Base-by-base conservation (phyloP, 139 green algal species). In the Medakamo hakoo region DNA sequence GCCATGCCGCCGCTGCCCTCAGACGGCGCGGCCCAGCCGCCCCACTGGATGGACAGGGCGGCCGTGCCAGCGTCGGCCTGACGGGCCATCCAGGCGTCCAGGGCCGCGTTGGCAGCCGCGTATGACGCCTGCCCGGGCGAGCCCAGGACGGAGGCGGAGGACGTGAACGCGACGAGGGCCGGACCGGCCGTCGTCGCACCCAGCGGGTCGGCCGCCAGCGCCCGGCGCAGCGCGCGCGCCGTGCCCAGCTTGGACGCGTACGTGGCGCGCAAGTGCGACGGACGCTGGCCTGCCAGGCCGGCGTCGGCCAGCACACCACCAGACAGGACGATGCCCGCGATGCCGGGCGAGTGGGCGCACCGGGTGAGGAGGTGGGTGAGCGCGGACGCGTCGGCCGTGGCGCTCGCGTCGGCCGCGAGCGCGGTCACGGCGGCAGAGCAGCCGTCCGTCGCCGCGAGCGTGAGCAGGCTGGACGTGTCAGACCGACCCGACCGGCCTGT, bases 11-110 rank as follows among this genome's bases (percentile, higher is more conserved):
- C 72, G n/a, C n/a, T n/a, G n/a, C n/a, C n/a, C n/a, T n/a, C n/a
- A n/a, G n/a, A n/a, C n/a, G n/a, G n/a, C n/a, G n/a, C n/a, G 20
- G 80, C 74, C 85, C 85, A 93, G 4, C 84, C 84, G 29, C 85
- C 85, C 84, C 84, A 93, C 72, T 93, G 85, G 31, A 91, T 67
- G 29, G 66, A 74, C 48, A 77, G 74, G 16, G 70, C 76, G 30
- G 65, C 62, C 2, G 77, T 49, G 27, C 84, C 84, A 2, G 9
- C 40, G 40, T 16, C 9, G 9, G 40, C 40, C 9, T 9, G 9
- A 16, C 40, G 40, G 9, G 40, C 40, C 9, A 52, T 52, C 40
- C 9, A 9, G 57, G 24, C 30, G 57, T 83, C 77, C 32, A 84
- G 31, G 0, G 40, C 26, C 4, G 76, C 63, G 27, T 86, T 86